phyloP scores from a whole-genome alignment of 495 filamentous ascomycete species.

The Pyrenula aspistea region DNA sequence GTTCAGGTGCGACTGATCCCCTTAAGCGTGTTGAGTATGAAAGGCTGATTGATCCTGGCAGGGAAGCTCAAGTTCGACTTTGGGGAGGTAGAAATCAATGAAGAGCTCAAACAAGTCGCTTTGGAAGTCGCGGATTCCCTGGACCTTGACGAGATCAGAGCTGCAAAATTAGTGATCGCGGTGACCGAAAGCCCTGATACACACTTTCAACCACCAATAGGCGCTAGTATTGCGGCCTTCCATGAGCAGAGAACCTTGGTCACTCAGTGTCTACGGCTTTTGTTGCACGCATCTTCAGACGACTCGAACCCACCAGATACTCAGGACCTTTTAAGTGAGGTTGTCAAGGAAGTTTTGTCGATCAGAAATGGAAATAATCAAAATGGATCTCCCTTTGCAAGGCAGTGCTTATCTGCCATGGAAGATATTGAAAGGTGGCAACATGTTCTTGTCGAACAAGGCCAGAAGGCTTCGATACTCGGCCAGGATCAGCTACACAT shows the following conservation, averaged over 20 bases:
- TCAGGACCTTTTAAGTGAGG: constrained; percentile 27
- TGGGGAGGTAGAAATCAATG: constrained; percentile 68
- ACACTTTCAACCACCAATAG: constrained; percentile 55
- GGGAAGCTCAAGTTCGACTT: constrained; percentile 61
- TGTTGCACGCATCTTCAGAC: constrained; percentile 52
- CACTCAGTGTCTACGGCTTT: constrained; percentile 69
- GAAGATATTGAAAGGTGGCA: constrained; percentile 60
- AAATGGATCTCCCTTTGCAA: constrained; percentile 42
- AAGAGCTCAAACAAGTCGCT: constrained; percentile 70
- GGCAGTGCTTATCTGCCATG: constrained; percentile 64
- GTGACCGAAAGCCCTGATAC: constrained; percentile 50
- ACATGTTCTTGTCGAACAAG: constrained; percentile 54
- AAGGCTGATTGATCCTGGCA: constrained; percentile 14
- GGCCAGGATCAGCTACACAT: constrained; percentile 45
- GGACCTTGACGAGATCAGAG: constrained; percentile 78
- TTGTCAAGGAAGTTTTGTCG: constrained; percentile 30
- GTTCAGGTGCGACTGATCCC: constrained; percentile 32
- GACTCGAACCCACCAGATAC: constrained; percentile 35
- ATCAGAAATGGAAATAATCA: constrained; percentile 27
- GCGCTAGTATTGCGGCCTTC: constrained; percentile 70
- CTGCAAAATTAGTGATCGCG: constrained; percentile 59
- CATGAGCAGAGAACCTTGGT: constrained; percentile 68
- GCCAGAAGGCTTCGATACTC: constrained; percentile 57
- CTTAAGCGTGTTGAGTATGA: not conserved
- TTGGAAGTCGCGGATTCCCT: constrained; percentile 74